Conservation (phyloP, 192 early-diverging fungal species). For the Coemansia sp. region DNA sequence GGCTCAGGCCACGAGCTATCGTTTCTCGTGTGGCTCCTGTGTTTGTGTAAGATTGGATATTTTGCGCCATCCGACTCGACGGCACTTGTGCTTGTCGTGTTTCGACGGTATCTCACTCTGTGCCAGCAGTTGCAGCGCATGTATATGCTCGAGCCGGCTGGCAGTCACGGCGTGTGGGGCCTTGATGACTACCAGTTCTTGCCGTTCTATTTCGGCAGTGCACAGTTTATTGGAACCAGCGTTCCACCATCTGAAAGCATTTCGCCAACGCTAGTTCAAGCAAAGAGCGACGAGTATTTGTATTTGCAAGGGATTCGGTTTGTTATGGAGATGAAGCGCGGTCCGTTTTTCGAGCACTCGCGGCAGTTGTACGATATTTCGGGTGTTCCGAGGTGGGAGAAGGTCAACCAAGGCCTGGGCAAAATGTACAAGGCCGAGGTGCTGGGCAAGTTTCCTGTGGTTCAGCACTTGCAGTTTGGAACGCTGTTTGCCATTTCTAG, state of each 20-base stretch:
- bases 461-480: conserved; percentile 81
- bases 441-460: conserved; percentile 71
- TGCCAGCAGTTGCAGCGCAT: conserved; percentile 76
- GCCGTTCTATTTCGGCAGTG: conserved; percentile 90
- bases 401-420: conserved; percentile 72
- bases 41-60: conserved; percentile 69
- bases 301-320: conserved; percentile 83
- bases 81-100: conserved; percentile 72
- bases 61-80: conserved; percentile 64
- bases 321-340: conserved; percentile 69
- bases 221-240: conserved; percentile 74
- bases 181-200: conserved; percentile 97
- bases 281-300: conserved; percentile 73
- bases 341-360: conserved; percentile 77
- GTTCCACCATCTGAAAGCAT: conserved; percentile 70
- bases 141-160: conserved; percentile 92
- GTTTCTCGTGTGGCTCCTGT: conserved; percentile 83
- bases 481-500: conserved; percentile 24
- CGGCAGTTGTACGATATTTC: conserved; percentile 78
- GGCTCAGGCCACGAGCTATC: conserved; percentile 94
- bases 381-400: conserved; percentile 68
- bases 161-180: conserved; percentile 97
- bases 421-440: conserved; percentile 80
- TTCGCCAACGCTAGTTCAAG: conserved; percentile 48
- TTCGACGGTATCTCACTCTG: conserved; percentile 76